A percentile compares a stretch with the other conserved stretches of the same genome.
Evolutionary conservation across 305 asterid genomes (phyloP).

Genomic region (Fraxinus xanthoxyloides): DNA sequence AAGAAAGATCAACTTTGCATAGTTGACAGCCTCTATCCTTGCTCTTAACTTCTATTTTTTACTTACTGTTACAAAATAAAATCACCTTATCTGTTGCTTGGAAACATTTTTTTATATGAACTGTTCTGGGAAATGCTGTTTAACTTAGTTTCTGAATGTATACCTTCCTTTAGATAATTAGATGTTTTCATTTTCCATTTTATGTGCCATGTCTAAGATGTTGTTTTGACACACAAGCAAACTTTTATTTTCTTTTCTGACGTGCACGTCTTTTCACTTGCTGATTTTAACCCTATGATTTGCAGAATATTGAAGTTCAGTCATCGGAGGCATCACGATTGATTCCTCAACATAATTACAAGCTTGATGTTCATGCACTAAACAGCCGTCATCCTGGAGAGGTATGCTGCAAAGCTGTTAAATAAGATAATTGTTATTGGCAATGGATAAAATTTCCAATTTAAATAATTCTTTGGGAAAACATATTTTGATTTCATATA

Average conservation of each 20-base stretch:
- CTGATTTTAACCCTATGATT: conserved; percentile 29
- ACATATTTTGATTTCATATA: conserved; percentile 9
- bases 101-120: not conserved
- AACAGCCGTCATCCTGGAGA: conserved; percentile 96
- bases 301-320: conserved; percentile 68
- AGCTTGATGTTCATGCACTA: conserved; percentile 86
- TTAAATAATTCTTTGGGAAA: conserved; percentile 3
- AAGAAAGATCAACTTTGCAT: not conserved
- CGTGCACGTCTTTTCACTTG: conserved; percentile 13
- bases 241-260: not conserved
- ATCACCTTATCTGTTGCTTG: not conserved
- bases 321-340: conserved; percentile 77
- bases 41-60: not conserved
- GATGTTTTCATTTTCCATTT: conserved; percentile 9
- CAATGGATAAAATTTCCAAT: conserved; percentile 16
- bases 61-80: not conserved
- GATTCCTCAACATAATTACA: conserved; percentile 95
- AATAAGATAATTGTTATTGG: not conserved
- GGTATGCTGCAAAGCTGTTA: conserved; percentile 39
- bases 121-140: not conserved
- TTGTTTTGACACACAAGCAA: conserved; percentile 9
- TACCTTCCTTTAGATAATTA: not conserved
- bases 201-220: conserved; percentile 2
- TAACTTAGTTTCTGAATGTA: not conserved
- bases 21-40: not conserved